Percentiles rank a stretch among this genome's conserved stretches.
phyloP scores from a whole-genome alignment of 2,329 filamentous ascomycete genomes.

The Diplodia corticola region DNA sequence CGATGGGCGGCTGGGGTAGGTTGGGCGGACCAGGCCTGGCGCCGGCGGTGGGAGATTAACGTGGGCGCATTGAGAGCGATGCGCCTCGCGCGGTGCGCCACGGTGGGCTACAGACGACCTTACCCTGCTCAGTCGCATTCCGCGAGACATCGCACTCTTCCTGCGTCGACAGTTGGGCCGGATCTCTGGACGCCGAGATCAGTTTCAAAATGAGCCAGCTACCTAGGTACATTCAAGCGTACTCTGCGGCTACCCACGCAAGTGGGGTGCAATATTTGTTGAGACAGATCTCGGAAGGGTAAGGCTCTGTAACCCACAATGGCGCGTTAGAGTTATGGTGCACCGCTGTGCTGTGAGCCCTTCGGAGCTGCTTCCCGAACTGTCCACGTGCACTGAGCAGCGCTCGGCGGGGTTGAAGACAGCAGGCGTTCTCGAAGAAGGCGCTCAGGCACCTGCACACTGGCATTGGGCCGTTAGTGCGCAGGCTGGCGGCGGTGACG shows the following conservation, averaged over 20 bases:
- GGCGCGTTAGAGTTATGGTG: conserved; percentile 10
- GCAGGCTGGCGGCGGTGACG: conserved; percentile 3
- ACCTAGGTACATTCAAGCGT: neutral
- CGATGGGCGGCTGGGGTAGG: conserved; percentile 11
- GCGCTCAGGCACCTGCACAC: neutral
- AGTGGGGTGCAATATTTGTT: neutral
- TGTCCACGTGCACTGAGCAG: conserved; percentile 4
- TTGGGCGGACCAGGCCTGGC: conserved; percentile 1
- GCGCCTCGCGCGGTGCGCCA: conserved; percentile 7
- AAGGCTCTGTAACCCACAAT: neutral
- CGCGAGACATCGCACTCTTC: neutral
- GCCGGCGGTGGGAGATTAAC: conserved; percentile 15
- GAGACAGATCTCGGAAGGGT: neutral
- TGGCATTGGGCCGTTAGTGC: neutral
- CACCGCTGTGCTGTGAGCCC: neutral
- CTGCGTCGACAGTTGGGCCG: neutral
- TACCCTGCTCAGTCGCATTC: neutral
- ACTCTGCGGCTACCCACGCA: neutral
- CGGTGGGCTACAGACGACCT: neutral
- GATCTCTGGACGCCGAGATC: neutral
- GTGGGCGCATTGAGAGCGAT: conserved; percentile 13
- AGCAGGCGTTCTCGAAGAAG: neutral
- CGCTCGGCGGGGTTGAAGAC: neutral
- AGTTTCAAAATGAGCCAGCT: neutral
- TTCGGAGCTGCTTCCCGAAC: conserved; percentile 2